Evolutionary conservation across 176 grass and related monocot species (phyloP).

Genomic region (Alopecurus myosuroides): DNA sequence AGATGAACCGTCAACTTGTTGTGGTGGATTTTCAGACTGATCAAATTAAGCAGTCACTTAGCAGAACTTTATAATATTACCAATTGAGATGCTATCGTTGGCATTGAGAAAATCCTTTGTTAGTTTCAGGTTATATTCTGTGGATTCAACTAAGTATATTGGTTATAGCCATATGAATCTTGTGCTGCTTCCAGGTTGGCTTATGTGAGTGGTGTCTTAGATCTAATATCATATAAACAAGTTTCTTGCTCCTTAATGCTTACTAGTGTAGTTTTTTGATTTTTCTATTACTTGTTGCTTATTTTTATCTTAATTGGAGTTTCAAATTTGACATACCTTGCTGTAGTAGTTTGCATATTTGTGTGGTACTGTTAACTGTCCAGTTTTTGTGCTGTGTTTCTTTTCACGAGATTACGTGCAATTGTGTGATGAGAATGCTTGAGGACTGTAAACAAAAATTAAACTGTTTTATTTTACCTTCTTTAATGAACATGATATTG

Average conservation of each 20-base stretch:
- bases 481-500: not conserved
- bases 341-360: not conserved
- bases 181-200: not conserved
- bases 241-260: not conserved
- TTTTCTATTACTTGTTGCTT: not conserved
- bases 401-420: not conserved
- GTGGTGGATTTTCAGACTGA: constrained; percentile 43
- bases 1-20: not conserved
- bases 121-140: not conserved
- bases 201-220: not conserved
- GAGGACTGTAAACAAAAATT: not conserved
- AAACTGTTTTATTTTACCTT: not conserved
- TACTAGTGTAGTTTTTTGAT: not conserved
- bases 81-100: not conserved
- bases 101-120: not conserved
- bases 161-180: not conserved
- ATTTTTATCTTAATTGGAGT: not conserved
- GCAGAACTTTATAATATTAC: not conserved
- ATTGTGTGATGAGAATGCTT: not conserved
- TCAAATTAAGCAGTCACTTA: not conserved
- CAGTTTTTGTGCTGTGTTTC: not conserved
- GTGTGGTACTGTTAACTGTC: not conserved
- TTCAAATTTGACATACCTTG: not conserved
- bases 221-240: not conserved
- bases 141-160: not conserved